These are phyloP conservation scores for Gnaphalium uliginosum DNA, from an alignment of 129 eudicot species.

Conservation along the genomic window DNA sequence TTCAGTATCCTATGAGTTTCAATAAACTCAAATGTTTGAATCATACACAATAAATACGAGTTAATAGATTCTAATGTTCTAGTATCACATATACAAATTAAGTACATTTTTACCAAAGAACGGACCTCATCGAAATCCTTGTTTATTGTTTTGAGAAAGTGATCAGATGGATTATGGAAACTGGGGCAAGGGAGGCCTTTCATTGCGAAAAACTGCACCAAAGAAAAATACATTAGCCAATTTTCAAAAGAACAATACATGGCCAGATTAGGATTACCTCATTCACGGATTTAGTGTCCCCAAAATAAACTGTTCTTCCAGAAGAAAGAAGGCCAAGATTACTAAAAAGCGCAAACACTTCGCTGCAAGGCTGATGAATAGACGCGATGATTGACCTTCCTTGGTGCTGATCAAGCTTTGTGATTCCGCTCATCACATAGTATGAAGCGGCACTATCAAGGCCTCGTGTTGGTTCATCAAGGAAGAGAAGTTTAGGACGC, in stretches of 20 bases:
- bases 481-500: conserved; percentile 35
- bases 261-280: not conserved
- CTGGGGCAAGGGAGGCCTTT: conserved; percentile 44
- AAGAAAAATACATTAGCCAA: not conserved
- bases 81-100: not conserved
- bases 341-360: conserved; percentile 40
- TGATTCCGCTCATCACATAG: conserved; percentile 41
- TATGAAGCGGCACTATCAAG: conserved; percentile 43
- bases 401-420: conserved; percentile 27
- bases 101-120: too few relatives aligned
- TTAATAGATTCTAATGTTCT: too few relatives aligned
- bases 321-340: conserved; percentile 41
- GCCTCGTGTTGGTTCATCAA: conserved; percentile 47
- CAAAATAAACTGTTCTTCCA: conserved; percentile 35
- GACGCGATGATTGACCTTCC: conserved; percentile 33
- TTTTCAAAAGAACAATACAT: not conserved
- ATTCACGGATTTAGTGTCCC: not conserved
- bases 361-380: conserved; percentile 33
- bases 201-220: conserved; percentile 25
- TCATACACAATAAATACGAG: not conserved
- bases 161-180: conserved; percentile 43
- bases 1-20: conserved; percentile 20
- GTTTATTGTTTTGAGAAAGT: conserved; percentile 37
- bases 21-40: not conserved
- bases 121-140: conserved; percentile 40